Evolutionary conservation across 2,329 filamentous ascomycete genomes (phyloP), one percentile per base, ranked within the genome.

Genomic region (Pseudogymnoascus sp.): DNA sequence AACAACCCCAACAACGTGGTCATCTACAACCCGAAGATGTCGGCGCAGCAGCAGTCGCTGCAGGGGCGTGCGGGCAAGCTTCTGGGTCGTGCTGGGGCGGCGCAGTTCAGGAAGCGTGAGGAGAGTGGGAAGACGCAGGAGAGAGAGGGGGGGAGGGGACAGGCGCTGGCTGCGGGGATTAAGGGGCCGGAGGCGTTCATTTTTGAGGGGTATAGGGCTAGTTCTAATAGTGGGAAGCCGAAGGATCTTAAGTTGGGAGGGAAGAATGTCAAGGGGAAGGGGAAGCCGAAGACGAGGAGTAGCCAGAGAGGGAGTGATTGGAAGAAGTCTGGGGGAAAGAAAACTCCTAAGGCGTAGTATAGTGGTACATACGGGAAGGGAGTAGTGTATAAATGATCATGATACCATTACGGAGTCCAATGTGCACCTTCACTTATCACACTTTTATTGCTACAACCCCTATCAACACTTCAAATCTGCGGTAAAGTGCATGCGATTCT

Each of bases 171-270:
- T 33, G 24, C 44, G 6, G 63, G 33, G 13, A 67, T 69, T 33
- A 70, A 68, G 13, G 74, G 72, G 10, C 87, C 88, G 0, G 88
- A 92, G 74, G 79, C 81, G 14, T 84, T 93, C 66, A 83, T 93
- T n/a, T 93, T 93, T 70, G 91, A 96, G 74, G 91, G 91, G 0
- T 86, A 88, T 67, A 82, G 91, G 62, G 90, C 90, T 8, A 90
- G 83, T 62, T 77, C 81, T 33, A 87, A 81, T 64, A 84, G 87
- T 65, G 87, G 83, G 4, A 86, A 80, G 70, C 84, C 84, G 42
- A 87, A 78, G 74, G 84, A 85, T 69, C 73, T 84, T 65, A 87
- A 81, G 73, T 75, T 87, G 19, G 72, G 82, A 64, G 84, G 84
- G 70, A 77, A 82, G 37, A 81, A 82, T 10, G 84, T 84, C 67